phyloP scores from a whole-genome alignment of 305 asterid species.

The Solanum hybrid region DNA sequence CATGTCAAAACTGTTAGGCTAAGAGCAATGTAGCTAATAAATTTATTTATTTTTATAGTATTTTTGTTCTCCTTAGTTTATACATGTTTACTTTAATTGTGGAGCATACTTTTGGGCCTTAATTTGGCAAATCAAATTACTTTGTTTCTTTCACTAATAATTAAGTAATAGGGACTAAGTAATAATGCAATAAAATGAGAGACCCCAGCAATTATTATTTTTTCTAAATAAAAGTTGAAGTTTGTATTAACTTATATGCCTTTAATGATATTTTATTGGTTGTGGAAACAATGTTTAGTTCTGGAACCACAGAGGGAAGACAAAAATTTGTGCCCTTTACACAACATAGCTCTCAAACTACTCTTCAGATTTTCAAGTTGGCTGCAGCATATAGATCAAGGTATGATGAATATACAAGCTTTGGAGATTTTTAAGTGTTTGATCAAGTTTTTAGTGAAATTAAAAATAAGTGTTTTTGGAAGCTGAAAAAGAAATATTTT shows the following conservation, averaged over 20 bases:
- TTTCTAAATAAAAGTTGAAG: neutral
- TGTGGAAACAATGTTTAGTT: slow-evolving; percentile 21
- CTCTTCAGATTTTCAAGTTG: slow-evolving; percentile 53
- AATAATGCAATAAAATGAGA: neutral
- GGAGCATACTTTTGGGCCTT: neutral
- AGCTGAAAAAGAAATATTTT: neutral
- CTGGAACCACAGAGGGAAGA: slow-evolving; percentile 75
- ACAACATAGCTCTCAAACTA: slow-evolving; percentile 49
- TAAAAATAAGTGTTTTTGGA: neutral
- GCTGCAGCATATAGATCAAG: slow-evolving; percentile 80
- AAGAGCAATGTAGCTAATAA: neutral
- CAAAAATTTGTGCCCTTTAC: slow-evolving; percentile 63
- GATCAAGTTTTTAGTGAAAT: neutral
- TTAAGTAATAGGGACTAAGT: neutral
- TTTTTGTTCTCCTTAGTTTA: neutral
- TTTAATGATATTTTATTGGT: neutral
- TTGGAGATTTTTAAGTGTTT: neutral
- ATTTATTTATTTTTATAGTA: neutral
- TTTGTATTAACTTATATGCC: neutral
- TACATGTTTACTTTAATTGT: neutral
- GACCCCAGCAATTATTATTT: neutral
- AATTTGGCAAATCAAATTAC: neutral
- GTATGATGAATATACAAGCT: slow-evolving; percentile 7
- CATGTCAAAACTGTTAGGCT: neutral
- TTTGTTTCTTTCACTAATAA: neutral